phyloP scores from a whole-genome alignment of 345 rosid genomes.

The Mallotus nudiflorus region DNA sequence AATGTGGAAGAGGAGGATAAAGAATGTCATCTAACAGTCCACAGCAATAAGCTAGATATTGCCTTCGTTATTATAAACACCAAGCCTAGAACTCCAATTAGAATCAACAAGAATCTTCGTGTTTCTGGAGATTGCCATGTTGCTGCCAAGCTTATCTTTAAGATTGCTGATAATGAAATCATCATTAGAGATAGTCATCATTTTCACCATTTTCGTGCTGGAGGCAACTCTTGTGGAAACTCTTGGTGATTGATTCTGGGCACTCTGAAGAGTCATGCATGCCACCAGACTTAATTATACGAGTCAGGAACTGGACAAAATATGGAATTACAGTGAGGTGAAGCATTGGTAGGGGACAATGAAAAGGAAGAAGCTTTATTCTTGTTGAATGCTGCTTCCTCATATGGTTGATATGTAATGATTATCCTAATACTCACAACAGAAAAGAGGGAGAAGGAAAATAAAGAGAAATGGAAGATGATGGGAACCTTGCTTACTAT shows the following conservation, averaged over 20 bases:
- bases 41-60: conserved; percentile 76
- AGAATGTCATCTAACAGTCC: conserved; percentile 69
- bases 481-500: too few relatives aligned
- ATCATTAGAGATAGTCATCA: conserved; percentile 59
- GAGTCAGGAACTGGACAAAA: too few relatives aligned
- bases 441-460: too few relatives aligned
- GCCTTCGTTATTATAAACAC: conserved; percentile 65
- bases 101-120: conserved; percentile 75
- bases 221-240: conserved; percentile 70
- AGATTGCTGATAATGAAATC: conserved; percentile 56
- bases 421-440: too few relatives aligned
- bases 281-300: too few relatives aligned
- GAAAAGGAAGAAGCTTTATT: too few relatives aligned
- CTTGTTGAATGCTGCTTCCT: too few relatives aligned
- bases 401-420: too few relatives aligned
- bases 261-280: too few relatives aligned
- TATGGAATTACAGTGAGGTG: too few relatives aligned
- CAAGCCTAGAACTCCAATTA: conserved; percentile 39
- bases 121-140: conserved; percentile 75
- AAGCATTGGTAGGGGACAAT: too few relatives aligned
- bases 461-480: too few relatives aligned
- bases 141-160: conserved; percentile 67
- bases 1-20: conserved; percentile 85
- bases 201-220: conserved; percentile 62
- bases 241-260: conserved; percentile 48